Conservation (phyloP, 2,329 filamentous ascomycete species). For the Claviceps sp. region DNA sequence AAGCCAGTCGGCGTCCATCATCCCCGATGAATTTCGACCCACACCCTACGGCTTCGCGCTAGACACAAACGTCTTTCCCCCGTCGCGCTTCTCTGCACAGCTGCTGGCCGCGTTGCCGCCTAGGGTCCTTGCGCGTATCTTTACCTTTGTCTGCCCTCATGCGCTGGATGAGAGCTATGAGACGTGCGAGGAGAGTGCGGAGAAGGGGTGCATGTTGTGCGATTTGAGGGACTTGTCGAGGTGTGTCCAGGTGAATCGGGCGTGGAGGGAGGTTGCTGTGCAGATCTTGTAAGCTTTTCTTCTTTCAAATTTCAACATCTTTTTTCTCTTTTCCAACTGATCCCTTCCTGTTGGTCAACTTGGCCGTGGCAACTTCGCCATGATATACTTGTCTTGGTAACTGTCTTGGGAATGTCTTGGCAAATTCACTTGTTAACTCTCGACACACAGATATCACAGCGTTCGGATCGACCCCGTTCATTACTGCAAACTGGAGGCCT, state of each 20-base stretch:
- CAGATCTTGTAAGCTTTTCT: conserved; percentile 44
- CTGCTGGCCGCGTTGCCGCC: conserved; percentile 45
- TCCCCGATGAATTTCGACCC: conserved; percentile 19
- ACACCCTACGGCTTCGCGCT: conserved; percentile 9
- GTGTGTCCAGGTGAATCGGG: conserved; percentile 59
- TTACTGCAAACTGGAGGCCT: conserved; percentile 79
- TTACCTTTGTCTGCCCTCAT: conserved; percentile 75
- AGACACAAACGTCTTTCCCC: conserved; percentile 18
- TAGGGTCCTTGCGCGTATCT: conserved; percentile 62
- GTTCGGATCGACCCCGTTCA: conserved; percentile 89
- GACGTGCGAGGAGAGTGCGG: conserved; percentile 68
- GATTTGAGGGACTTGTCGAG: conserved; percentile 79
- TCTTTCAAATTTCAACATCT: not conserved
- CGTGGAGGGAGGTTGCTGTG: conserved; percentile 48
- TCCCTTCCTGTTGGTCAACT: not conserved
- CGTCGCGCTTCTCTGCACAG: conserved; percentile 27
- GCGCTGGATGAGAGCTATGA: conserved; percentile 63
- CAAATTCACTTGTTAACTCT: not conserved
- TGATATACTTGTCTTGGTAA: not conserved
- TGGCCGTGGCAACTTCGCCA: too few species aligned
- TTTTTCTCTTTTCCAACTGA: not conserved
- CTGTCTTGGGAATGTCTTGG: too few species aligned
- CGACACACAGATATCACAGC: conserved; percentile 56
- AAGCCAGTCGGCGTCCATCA: conserved; percentile 9
- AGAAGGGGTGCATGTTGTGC: conserved; percentile 83